Evolutionary conservation across 805 yeast genomes (phyloP), one percentile per base, ranked within the genome.

Genomic region (Metschnikowia aberdeeniae): DNA sequence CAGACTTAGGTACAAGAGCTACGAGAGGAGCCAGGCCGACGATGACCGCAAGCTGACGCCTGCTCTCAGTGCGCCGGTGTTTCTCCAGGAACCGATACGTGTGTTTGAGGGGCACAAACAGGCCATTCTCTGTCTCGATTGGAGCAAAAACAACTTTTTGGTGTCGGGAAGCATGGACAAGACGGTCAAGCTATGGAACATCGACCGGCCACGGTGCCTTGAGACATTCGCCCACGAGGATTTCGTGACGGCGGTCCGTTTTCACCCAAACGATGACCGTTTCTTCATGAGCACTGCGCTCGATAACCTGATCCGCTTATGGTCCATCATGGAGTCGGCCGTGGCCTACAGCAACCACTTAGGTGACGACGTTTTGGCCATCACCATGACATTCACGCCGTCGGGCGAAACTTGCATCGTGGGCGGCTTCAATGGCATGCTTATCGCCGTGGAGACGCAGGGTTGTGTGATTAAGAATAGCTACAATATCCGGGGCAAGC

Each of bases 101-200:
- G 74, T 74, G 11, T 84, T 80, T 50, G 63, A 61, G 34, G 93
- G 86, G 13, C 97, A 92, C 62, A 63, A 76, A 0, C 77, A 77
- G 37, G 85, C 88, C 47, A 74, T 92, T 12, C 62, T 88, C n/a
- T 79, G 86, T 9, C 58, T 90, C 29, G 87, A 86, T 56, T 90
- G 97, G 97, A 84, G 95, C 42, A 84, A 83, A 55, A 89, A 89
- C 64, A 84, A 84, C 59, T 90, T 90, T 54, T 60, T 92, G 27
- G 60, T 89, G 1, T 75, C 93, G 0, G 82, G 93, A 3, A 85
- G 95, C 1, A 85, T 86, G 84, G 98, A 90, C 64, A 76, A 79
- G 51, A 84, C 95, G 0, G 95, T 82, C 2, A 78, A 79, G 51
- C 66, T 90, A 38, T 90, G 97, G 97, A 95, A 90, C 61, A 76